Evolutionary conservation across 1,284 basidiomycete species (phyloP).

Genomic region (Malassezia obtusa): DNA sequence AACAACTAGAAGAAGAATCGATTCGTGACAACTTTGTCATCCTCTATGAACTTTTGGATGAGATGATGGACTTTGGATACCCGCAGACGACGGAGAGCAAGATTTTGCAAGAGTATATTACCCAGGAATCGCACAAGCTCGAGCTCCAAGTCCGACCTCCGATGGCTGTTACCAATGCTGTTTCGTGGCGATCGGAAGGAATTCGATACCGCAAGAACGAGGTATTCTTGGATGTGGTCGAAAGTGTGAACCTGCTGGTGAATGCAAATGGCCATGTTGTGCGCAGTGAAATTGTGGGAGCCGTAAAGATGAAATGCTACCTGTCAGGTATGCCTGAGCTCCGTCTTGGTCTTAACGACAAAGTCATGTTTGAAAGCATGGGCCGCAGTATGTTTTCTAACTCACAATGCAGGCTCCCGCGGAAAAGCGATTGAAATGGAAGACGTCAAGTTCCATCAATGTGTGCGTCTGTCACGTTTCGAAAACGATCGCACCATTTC

Average conservation of each 20-base stretch:
- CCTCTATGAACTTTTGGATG: conserved; percentile 87
- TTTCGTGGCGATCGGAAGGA: conserved; percentile 95
- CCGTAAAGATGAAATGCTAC: conserved; percentile 99
- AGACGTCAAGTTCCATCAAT: conserved; percentile 99
- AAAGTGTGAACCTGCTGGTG: conserved; percentile 91
- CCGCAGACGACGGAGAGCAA: conserved; percentile 99
- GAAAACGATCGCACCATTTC: conserved; percentile 98
- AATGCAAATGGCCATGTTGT: conserved; percentile 96
- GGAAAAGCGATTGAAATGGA: conserved; percentile 99
- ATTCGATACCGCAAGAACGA: conserved; percentile 98
- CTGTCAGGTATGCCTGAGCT: conserved; percentile 97
- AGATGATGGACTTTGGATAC: conserved; percentile 99
- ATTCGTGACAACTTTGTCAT: conserved; percentile 97
- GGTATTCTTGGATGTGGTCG: conserved; percentile 96
- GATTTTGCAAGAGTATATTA: conserved; percentile 98
- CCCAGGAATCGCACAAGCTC: conserved; percentile 96
- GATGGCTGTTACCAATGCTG: conserved; percentile 95
- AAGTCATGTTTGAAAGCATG: conserved; percentile 98
- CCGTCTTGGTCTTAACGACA: conserved; percentile 90
- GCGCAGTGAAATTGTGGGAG: conserved; percentile 90
- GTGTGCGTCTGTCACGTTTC: conserved; percentile 95
- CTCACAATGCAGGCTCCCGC: conserved; percentile 60
- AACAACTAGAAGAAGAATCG: conserved; percentile 96
- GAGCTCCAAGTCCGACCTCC: conserved; percentile 92
- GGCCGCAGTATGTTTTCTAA: conserved; percentile 61